Evolutionary conservation across 805 yeast species (phyloP), one percentile per base, ranked within the genome.

Genomic region (Lipomyces japonicus): DNA sequence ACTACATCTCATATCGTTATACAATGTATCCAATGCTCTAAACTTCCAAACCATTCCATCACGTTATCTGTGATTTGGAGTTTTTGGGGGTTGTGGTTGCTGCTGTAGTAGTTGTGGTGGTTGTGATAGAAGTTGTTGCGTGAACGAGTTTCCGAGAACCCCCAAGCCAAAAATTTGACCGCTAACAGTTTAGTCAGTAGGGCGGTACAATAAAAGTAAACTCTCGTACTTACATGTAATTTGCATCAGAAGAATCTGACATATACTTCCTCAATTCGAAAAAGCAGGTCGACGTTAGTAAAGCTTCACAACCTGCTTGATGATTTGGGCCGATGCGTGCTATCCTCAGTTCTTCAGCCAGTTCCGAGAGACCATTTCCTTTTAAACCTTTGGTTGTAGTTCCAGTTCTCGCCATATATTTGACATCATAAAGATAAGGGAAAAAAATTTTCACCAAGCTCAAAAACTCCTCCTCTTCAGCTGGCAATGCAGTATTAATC

Each of bases 351-450:
- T 74, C 76, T 43, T 74, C 76, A 9, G 77, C 77, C 57, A 68
- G 62, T 58, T 68, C 65, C 59, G 71, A 59, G 58, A 65, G 48
- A 62, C 63, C 46, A 6, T 34, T 14, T 61, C 65, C 58, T 59
- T 67, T 62, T 25, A 59, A 25, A 31, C 36, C 45, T 32, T 60
- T 55, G 10, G 44, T 36, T 19, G 52, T 47, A 18, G 36, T 16
- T 55, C 65, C 67, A 36, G 68, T 58, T 49, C 70, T 68, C 50
- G 67, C 66, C 26, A 71, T 65, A 51, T 65, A 62, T 66, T 91
- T 93, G 63, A 93, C 78, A 64, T 91, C 98, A 67, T 79, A 88
- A 45, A 85, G 77, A 50, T 77, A 80, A 18, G 96, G 96, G 73
- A 93, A 87, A 66, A 78, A 87, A 42, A 79, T 73, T 34, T 75